phyloP scores from a whole-genome alignment of 345 rosid genomes.

The Populus euphratica region DNA sequence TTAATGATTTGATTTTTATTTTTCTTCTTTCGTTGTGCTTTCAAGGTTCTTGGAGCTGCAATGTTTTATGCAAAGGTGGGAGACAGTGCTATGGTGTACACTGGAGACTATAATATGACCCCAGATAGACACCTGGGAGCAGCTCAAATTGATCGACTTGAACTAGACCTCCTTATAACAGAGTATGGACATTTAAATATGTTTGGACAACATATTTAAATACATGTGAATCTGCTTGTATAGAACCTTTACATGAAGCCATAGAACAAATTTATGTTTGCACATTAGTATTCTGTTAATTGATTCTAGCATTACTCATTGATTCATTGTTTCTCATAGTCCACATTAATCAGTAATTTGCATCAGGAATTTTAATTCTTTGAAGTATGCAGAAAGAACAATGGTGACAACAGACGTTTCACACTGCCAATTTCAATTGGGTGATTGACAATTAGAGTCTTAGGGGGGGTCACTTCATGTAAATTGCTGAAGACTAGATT shows the following conservation, averaged over 20 bases:
- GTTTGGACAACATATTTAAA: not conserved
- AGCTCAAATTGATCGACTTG: slow-evolving; percentile 80
- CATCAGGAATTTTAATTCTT: not conserved
- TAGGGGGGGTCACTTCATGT: not conserved
- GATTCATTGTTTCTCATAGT: not conserved
- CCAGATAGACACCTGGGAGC: slow-evolving; percentile 99
- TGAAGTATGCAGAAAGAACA: not conserved
- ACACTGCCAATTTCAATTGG: not conserved
- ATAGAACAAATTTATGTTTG: too few species aligned
- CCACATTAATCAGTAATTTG: not conserved
- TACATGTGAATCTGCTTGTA: not conserved
- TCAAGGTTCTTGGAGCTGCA: slow-evolving; percentile 95
- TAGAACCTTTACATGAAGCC: not conserved
- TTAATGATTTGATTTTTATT: not conserved
- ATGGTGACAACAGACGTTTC: not conserved
- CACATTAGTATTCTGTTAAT: not conserved
- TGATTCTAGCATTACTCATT: not conserved
- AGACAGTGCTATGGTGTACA: slow-evolving; percentile 79
- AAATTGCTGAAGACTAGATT: not conserved
- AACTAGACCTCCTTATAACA: slow-evolving; percentile 84
- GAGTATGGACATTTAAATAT: slow-evolving; percentile 50
- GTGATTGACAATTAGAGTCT: not conserved
- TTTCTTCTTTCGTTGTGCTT: slow-evolving; percentile 13
- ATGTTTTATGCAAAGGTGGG: slow-evolving; percentile 96
- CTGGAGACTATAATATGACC: slow-evolving; percentile 97